Evolutionary conservation across 2,329 filamentous ascomycete species (phyloP), one percentile per base, ranked within the genome.

Genomic region (Hymenoscyphus albidus): DNA sequence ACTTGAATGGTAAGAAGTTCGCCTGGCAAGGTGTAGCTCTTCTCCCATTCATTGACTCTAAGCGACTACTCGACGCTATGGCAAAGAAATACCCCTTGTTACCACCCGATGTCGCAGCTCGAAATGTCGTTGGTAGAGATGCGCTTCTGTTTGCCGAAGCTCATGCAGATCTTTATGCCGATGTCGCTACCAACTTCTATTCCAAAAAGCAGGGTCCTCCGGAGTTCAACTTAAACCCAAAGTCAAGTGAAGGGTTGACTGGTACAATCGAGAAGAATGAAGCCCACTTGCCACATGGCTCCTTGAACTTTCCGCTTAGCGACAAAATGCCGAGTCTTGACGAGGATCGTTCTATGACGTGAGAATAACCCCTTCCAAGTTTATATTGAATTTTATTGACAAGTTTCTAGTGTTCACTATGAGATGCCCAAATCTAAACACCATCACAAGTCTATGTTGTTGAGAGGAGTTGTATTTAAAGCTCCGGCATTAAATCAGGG

Each of bases 1-100:
- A 99, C 76, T 80, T 98, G 54, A 99, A 99, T 70, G 95, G 95
- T 62, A 98, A 98, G 81, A 99, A 98, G 76, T 96, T 97, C 79
- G 92, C 93, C 0, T 99, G 96, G 95, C 94, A 98, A 76, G 95
- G 95, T 68, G 90, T 99, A 62, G 93, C 92, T 2, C 81, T 99
- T 22, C 83, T 99, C 40, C 95, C 95, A 0, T 99, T 98, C 76
- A 99, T 99, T 72, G 93, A 99, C 72, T 95, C 96, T 82, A 87
- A 89, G 61, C 88, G 93, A 62, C 80, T 99, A 18, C 81, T 99
- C 9, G 82, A 84, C 18, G 94, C 94, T 9, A 94, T 98, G 80
- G 84, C 86, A 58, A 89, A 87, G 68, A 92, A 90, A 72, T 97
- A 97, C 73, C 90, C 90, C 6, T 80, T 91, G 14, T 81, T 99